A percentile compares a stretch with the other conserved stretches of the same genome.
These are phyloP conservation scores for Blastocystis sp. DNA, from an alignment of 352 stramenopile species.

Conservation along the genomic window DNA sequence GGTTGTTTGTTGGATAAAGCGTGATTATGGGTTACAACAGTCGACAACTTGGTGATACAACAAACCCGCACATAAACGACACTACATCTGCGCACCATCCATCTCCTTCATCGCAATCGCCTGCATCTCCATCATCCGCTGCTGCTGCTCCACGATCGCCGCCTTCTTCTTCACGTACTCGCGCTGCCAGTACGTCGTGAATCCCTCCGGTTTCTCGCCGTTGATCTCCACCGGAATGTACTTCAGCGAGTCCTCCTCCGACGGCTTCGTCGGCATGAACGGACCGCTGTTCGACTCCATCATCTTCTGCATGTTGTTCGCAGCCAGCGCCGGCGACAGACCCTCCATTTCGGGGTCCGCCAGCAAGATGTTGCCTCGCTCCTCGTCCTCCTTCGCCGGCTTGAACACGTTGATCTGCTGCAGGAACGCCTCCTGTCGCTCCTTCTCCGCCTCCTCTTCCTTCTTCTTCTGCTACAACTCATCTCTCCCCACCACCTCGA, in stretches of 20 bases:
- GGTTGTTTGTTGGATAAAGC: constrained; percentile 41
- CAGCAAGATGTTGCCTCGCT: background rate
- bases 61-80: background rate
- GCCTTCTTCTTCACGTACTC: constrained; percentile 18
- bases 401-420: constrained; percentile 49
- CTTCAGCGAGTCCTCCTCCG: background rate
- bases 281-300: background rate
- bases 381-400: background rate
- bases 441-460: background rate
- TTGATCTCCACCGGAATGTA: constrained; percentile 30
- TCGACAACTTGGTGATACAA: too few relatives aligned
- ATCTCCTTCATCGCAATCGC: background rate
- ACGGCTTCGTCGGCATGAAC: background rate
- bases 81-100: background rate
- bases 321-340: background rate
- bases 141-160: background rate
- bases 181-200: constrained; percentile 23
- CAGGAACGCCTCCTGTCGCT: background rate
- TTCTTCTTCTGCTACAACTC: background rate
- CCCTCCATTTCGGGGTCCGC: background rate
- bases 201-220: constrained; percentile 13
- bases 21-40: too few relatives aligned
- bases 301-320: constrained; percentile 45
- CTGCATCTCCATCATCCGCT: constrained; percentile 30
- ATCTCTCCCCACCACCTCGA: background rate